These are phyloP conservation scores for Fonsecaea erecta DNA, from an alignment of 2,329 filamentous ascomycete genomes.

Conservation along the genomic window DNA sequence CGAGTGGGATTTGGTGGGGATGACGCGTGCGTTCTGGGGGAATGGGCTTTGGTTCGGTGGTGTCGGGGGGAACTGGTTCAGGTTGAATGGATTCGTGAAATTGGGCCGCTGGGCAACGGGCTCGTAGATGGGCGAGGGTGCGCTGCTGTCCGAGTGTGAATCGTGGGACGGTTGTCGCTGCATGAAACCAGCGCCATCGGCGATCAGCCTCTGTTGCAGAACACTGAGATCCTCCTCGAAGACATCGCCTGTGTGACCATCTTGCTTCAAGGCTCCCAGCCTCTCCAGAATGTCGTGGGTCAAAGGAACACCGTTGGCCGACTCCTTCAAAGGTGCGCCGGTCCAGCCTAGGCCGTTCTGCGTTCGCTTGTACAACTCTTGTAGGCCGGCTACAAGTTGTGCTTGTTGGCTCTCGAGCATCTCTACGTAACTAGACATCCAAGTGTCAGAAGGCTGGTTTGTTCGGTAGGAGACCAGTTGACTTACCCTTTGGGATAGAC, in stretches of 20 bases:
- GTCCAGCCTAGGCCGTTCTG: slow-evolving; percentile 61
- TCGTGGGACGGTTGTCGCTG: slow-evolving; percentile 61
- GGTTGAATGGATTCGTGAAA: slow-evolving; percentile 30
- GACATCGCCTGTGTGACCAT: slow-evolving; percentile 54
- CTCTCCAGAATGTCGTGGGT: slow-evolving; percentile 68
- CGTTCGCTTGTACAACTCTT: slow-evolving; percentile 63
- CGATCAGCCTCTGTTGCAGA: slow-evolving; percentile 61
- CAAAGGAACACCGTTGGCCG: slow-evolving; percentile 60
- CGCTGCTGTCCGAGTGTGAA: slow-evolving; percentile 60
- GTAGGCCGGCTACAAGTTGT: slow-evolving; percentile 65
- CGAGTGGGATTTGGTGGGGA: slow-evolving; percentile 29
- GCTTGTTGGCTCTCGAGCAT: slow-evolving; percentile 70
- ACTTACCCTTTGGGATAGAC: slow-evolving; percentile 70
- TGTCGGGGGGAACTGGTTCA: slow-evolving; percentile 45
- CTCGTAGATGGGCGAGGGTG: slow-evolving; percentile 49
- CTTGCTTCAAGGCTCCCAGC: slow-evolving; percentile 61
- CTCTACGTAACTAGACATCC: slow-evolving; percentile 60
- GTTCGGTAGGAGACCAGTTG: neutral
- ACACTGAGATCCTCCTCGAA: slow-evolving; percentile 64
- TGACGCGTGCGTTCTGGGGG: slow-evolving; percentile 32
- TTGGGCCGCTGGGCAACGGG: slow-evolving; percentile 29
- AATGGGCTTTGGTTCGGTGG: slow-evolving; percentile 48
- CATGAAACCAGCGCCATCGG: slow-evolving; percentile 57
- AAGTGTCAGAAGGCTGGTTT: neutral
- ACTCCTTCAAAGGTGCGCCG: slow-evolving; percentile 58